Base-by-base conservation (phyloP, 345 rosid species). In the Adansonia digitata region DNA sequence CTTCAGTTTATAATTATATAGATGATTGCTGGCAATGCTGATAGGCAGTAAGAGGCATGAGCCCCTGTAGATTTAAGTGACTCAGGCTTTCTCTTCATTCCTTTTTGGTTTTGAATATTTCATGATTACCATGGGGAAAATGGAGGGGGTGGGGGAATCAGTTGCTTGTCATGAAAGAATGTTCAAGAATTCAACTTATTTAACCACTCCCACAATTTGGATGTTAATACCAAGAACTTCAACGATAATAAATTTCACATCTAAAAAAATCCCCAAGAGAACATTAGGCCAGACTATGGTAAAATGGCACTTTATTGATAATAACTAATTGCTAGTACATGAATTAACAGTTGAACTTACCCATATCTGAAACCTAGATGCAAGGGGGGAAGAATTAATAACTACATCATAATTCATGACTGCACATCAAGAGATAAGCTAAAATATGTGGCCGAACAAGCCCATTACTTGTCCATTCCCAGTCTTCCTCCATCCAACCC, bases 391-490 rank as follows among this genome's bases (percentile, higher is more conserved):
- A 22, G 2, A 51, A n/a, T 20, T 61, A 52, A 69, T 69, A 29
- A 26, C 22, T n/a, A 57, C 14, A 64, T 29, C 40, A 52, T 24
- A 52, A 60, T 17, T 39, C 53, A 34, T 63, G 56, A 26, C 39
- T 35, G 27, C 39, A 20, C 57, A 64, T 56, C 26, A 56, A 60
- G 67, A 60, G 70, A 69, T 15, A 65, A 59, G 67, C 31, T 31
- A 29, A 42, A 55, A 69, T 46, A 40, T 14, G 7, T n/a, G n/a
- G 20, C 13, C n/a, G 29, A 31, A 22, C n/a, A 46, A 45, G 34
- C 27, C 31, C 74, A 59, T 26, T 24, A 11, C 8, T 43, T 31
- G 35, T n/a, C n/a, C n/a, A n/a, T n/a, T n/a, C n/a, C n/a, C n/a
- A n/a, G n/a, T n/a, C n/a, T n/a, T n/a, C n/a, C n/a, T n/a, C n/a